Conservation (phyloP, 352 stramenopile species). For the Blastocystis sp. region DNA sequence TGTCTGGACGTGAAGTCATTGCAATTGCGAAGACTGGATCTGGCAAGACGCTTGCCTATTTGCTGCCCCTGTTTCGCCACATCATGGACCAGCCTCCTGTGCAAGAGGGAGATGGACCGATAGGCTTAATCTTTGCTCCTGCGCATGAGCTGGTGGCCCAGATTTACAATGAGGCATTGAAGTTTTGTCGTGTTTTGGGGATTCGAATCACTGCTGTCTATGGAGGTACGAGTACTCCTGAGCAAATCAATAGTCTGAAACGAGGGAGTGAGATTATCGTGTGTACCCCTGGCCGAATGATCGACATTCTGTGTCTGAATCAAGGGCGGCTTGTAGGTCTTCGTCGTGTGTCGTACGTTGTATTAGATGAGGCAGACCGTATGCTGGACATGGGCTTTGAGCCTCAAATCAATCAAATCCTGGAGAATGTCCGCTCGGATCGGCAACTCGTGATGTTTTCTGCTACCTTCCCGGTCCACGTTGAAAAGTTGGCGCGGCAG, state of each 20-base stretch:
- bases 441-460: slow-evolving; percentile 91
- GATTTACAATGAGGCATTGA: slow-evolving; percentile 87
- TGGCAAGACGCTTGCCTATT: slow-evolving; percentile 73
- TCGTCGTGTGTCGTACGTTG: slow-evolving; percentile 90
- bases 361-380: slow-evolving; percentile 96
- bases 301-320: slow-evolving; percentile 98
- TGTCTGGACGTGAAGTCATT: slow-evolving; percentile 96
- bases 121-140: slow-evolving; percentile 93
- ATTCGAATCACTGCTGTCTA: slow-evolving; percentile 90
- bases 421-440: slow-evolving; percentile 82
- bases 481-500: slow-evolving; percentile 72
- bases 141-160: slow-evolving; percentile 94
- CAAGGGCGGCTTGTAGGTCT: slow-evolving; percentile 88
- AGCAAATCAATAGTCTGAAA: slow-evolving; percentile 98
- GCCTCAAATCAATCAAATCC: slow-evolving; percentile 82
- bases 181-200: slow-evolving; percentile 84
- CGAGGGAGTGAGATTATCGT: slow-evolving; percentile 92
- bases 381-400: slow-evolving; percentile 99
- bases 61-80: slow-evolving; percentile 86
- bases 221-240: slow-evolving; percentile 81
- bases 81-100: slow-evolving; percentile 78
- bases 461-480: slow-evolving; percentile 84
- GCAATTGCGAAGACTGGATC: slow-evolving; percentile 96
- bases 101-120: slow-evolving; percentile 89
- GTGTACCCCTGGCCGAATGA: slow-evolving; percentile 92